phyloP scores from a whole-genome alignment of 768 basidiomycete species.

The Tylopilus subfusipes region DNA sequence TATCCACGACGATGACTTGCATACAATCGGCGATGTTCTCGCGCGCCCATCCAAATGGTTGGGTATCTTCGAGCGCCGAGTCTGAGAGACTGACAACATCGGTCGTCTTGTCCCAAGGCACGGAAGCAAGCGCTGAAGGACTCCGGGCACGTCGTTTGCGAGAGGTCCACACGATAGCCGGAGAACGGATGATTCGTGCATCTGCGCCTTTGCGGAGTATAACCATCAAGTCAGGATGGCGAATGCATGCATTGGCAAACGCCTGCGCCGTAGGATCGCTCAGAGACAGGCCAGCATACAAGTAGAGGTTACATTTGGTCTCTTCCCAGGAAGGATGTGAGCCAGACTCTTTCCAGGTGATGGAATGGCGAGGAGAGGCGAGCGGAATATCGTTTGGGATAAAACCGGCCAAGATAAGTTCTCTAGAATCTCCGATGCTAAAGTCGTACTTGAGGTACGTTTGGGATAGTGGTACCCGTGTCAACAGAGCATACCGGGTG shows the following conservation, averaged over 20 bases:
- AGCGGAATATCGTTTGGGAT: constrained; percentile 25
- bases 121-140: constrained; percentile 22
- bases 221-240: constrained; percentile 31
- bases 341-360: constrained; percentile 14
- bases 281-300: constrained; percentile 28
- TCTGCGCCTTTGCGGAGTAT: constrained; percentile 29
- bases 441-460: constrained; percentile 21
- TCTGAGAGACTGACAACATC: constrained; percentile 19
- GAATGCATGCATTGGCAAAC: constrained; percentile 32
- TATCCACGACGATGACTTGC: constrained; percentile 31
- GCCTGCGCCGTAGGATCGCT: constrained; percentile 26
- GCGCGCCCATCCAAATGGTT: constrained; percentile 16
- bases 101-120: constrained; percentile 24
- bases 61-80: constrained; percentile 23
- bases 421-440: constrained; percentile 22
- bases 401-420: constrained; percentile 32
- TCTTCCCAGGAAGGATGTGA: constrained; percentile 26
- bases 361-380: constrained; percentile 22
- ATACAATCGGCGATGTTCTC: constrained; percentile 26
- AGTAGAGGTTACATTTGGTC: constrained; percentile 22
- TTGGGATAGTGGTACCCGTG: constrained; percentile 15
- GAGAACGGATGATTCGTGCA: constrained; percentile 27
- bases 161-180: constrained; percentile 25
- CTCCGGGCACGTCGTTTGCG: constrained; percentile 27
- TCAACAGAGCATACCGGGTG: constrained; percentile 28